phyloP scores from a whole-genome alignment of 495 filamentous ascomycete genomes.

The Annulohypoxylon nitens region DNA sequence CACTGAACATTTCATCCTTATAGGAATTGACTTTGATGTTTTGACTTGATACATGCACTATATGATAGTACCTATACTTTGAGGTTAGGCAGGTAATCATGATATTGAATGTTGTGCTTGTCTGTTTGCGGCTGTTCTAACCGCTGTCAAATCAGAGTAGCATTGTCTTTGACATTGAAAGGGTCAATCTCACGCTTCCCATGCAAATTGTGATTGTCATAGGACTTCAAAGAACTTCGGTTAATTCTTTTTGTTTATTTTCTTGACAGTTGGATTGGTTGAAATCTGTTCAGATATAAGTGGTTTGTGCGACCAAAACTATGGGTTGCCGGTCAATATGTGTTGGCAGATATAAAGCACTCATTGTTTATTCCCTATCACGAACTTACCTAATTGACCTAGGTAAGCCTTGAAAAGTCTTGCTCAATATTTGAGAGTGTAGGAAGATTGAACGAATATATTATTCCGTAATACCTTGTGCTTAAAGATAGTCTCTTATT shows the following conservation, averaged over 20 bases:
- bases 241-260: not conserved
- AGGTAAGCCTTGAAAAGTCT: not conserved
- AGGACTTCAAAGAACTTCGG: not conserved
- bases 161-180: conserved; percentile 1
- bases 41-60: not conserved
- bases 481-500: conserved; percentile 12
- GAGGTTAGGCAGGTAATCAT: not conserved
- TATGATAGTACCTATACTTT: not conserved
- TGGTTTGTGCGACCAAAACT: conserved; percentile 8
- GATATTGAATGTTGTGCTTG: not conserved
- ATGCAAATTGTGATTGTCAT: conserved; percentile 12
- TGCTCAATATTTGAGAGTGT: not conserved
- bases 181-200: not conserved
- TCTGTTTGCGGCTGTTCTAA: not conserved
- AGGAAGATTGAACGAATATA: not conserved
- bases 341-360: not conserved
- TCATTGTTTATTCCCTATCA: not conserved
- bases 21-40: not conserved
- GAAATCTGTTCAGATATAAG: conserved; percentile 1
- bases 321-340: conserved; percentile 1
- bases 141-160: not conserved
- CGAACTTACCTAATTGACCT: not conserved
- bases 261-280: not conserved
- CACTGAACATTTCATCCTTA: not conserved
- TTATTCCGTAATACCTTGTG: not conserved